phyloP scores from a whole-genome alignment of 305 asterid species.

The Salvia sclarea region DNA sequence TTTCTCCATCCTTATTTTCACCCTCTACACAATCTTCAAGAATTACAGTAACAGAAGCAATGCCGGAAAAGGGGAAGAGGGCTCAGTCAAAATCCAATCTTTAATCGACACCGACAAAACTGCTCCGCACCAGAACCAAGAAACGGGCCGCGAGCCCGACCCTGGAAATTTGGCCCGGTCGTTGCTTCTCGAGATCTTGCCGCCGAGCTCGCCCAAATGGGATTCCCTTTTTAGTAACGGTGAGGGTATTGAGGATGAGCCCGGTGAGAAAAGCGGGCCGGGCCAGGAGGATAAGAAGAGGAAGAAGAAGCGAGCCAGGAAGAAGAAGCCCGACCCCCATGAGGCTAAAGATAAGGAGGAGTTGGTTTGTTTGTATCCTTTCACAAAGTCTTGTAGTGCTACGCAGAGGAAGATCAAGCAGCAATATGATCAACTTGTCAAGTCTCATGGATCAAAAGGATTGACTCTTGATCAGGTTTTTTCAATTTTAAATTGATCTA shows the following conservation, averaged over 20 bases:
- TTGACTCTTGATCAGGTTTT: conserved; percentile 74
- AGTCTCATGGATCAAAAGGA: conserved; percentile 71
- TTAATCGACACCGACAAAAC: conserved; percentile 25
- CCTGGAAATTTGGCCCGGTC: conserved; percentile 41
- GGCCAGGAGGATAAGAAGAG: conserved; percentile 51
- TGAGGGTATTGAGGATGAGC: conserved; percentile 35
- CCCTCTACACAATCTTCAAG: conserved; percentile 44
- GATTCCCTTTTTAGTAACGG: conserved; percentile 36
- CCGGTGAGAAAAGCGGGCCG: conserved; percentile 43
- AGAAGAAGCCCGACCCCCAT: conserved; percentile 54
- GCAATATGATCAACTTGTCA: conserved; percentile 78
- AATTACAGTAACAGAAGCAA: conserved; percentile 29
- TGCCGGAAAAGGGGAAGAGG: conserved; percentile 23
- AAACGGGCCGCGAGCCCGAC: conserved; percentile 38
- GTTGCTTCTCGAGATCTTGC: conserved; percentile 58
- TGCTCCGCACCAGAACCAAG: conserved; percentile 30
- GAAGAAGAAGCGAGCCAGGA: conserved; percentile 71
- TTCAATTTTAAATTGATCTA: not conserved
- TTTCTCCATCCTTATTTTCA: conserved; percentile 41
- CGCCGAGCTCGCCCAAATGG: conserved; percentile 58
- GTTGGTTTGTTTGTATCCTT: conserved; percentile 69
- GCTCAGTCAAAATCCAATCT: conserved; percentile 40
- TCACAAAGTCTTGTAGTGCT: conserved; percentile 66
- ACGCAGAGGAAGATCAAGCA: conserved; percentile 81
- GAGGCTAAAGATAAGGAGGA: conserved; percentile 42